Evolutionary conservation across 2,329 filamentous ascomycete genomes (phyloP).

Genomic region (Rhexocercosporidium sp.): DNA sequence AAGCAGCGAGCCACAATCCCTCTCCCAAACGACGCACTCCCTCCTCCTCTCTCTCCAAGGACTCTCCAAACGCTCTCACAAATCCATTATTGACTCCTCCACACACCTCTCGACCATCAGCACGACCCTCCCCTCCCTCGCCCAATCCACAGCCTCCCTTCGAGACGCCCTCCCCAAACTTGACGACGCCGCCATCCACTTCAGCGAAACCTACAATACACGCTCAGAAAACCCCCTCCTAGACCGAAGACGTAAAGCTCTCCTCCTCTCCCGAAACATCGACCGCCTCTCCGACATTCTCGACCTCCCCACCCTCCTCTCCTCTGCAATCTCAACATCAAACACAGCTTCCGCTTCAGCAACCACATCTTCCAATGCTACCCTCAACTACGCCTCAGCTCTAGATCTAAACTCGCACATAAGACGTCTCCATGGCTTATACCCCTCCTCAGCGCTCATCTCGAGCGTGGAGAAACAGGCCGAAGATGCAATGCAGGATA

Average conservation of each 20-base stretch:
- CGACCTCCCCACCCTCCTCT: constrained; percentile 84
- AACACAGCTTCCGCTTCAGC: constrained; percentile 48
- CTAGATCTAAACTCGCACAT: constrained; percentile 95
- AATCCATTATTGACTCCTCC: constrained; percentile 80
- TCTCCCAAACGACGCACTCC: constrained; percentile 82
- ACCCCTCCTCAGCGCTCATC: constrained; percentile 79
- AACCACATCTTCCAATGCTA: constrained; percentile 48
- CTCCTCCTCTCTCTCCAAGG: constrained; percentile 83
- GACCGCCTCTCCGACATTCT: constrained; percentile 90
- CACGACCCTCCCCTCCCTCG: constrained; percentile 73
- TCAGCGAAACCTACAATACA: constrained; percentile 84
- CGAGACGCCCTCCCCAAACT: constrained; percentile 76
- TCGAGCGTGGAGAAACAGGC: constrained; percentile 76
- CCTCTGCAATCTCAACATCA: constrained; percentile 71
- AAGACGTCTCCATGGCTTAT: constrained; percentile 80
- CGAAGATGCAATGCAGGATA: constrained; percentile 84
- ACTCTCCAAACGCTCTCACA: constrained; percentile 88
- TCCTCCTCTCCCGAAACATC: constrained; percentile 83
- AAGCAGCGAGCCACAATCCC: constrained; percentile 75
- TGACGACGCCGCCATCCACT: constrained; percentile 77
- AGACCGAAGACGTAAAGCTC: constrained; percentile 75
- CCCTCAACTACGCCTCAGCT: constrained; percentile 83
- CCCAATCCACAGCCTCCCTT: constrained; percentile 68
- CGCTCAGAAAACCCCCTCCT: constrained; percentile 71
- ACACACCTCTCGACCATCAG: constrained; percentile 76